Conservation (phyloP, 306 rosid species). For the Lathyrus aphaca region DNA sequence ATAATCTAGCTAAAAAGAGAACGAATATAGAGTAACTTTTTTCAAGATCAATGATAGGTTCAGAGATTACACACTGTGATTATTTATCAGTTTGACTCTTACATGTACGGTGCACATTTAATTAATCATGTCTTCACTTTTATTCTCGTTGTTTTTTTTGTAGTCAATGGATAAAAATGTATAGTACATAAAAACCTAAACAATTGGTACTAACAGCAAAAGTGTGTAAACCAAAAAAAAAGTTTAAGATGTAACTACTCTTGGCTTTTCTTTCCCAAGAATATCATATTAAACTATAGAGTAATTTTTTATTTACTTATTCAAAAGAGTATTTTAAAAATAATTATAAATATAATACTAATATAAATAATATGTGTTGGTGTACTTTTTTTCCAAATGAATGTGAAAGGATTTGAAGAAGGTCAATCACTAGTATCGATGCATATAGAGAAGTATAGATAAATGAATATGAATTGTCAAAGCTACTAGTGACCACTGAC, state of each 20-base stretch:
- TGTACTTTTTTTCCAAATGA: background rate
- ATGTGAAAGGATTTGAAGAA: constrained; percentile 28
- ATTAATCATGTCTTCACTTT: background rate
- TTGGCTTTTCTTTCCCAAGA: too few relatives aligned
- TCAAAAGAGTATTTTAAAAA: too few relatives aligned
- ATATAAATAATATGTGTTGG: background rate
- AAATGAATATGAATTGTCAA: constrained; percentile 35
- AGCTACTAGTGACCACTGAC: background rate
- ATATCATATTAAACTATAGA: too few relatives aligned
- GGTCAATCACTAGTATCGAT: constrained; percentile 5
- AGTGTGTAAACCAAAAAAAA: too few relatives aligned
- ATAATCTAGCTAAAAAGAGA: constrained; percentile 17
- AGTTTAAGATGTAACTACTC: too few relatives aligned
- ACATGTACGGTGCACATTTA: background rate
- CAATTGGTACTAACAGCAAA: too few relatives aligned
- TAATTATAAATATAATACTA: too few relatives aligned
- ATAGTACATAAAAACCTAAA: too few relatives aligned
- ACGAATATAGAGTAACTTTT: constrained; percentile 6
- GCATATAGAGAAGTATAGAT: background rate
- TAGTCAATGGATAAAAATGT: background rate
- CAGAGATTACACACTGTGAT: background rate
- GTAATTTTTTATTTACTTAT: too few relatives aligned
- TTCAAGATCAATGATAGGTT: background rate
- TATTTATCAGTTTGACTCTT: background rate
- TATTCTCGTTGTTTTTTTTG: background rate